Percentiles rank a stretch among this genome's conserved stretches.
phyloP scores from a whole-genome alignment of 2,329 filamentous ascomycete species.

The Fonsecaea nubica region DNA sequence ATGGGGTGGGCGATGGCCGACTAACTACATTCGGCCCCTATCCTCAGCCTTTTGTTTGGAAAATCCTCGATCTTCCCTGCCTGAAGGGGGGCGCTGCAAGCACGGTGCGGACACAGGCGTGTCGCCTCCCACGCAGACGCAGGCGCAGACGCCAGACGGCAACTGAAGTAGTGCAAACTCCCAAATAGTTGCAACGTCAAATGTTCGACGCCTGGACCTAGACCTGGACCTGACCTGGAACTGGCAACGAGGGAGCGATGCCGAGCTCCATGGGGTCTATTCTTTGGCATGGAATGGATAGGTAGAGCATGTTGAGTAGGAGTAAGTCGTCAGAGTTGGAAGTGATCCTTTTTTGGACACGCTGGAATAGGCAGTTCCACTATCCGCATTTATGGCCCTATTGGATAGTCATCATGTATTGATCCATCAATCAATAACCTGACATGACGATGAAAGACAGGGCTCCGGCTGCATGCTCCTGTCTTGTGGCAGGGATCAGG shows the following conservation, averaged over 20 bases:
- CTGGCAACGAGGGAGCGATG: background rate
- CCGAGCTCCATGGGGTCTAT: background rate
- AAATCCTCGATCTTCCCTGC: background rate
- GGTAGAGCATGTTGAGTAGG: background rate
- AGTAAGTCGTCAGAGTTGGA: no score
- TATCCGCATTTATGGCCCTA: background rate
- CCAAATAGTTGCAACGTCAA: background rate
- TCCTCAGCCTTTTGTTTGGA: background rate
- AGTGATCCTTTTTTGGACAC: background rate
- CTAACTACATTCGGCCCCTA: background rate
- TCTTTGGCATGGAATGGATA: background rate
- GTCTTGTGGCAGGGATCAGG: background rate
- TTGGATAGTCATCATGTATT: background rate
- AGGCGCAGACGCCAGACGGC: background rate
- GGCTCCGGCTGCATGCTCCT: no score
- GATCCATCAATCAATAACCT: background rate
- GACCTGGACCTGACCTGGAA: no score
- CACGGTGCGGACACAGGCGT: background rate
- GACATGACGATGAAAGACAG: background rate
- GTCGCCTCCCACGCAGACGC: background rate
- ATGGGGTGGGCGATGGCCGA: background rate
- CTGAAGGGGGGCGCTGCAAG: background rate
- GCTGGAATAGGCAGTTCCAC: constrained; percentile 19
- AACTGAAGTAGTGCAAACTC: background rate
- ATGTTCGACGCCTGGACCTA: no score